Conservation (phyloP, 2,329 filamentous ascomycete genomes). For the Aspergillus sp. region DNA sequence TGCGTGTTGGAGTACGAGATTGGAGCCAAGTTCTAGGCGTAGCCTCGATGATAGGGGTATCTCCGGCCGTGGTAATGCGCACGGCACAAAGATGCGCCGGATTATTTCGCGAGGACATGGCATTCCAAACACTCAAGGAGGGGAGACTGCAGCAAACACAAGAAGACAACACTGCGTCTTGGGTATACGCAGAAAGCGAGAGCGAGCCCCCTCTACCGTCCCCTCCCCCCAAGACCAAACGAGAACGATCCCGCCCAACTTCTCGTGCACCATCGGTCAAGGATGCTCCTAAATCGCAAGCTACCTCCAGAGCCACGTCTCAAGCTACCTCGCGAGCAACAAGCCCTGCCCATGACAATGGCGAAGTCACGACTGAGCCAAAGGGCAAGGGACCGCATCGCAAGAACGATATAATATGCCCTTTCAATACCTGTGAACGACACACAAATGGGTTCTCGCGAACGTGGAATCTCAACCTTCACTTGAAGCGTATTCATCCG, state of each 20-base stretch:
- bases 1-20: constrained; percentile 56
- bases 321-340: constrained; percentile 8
- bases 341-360: constrained; percentile 10
- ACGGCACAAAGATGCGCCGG: constrained; percentile 71
- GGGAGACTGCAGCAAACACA: constrained; percentile 20
- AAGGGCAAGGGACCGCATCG: constrained; percentile 28
- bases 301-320: background rate
- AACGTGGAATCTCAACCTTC: constrained; percentile 38
- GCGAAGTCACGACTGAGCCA: background rate
- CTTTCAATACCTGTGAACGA: constrained; percentile 29
- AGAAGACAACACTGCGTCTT: constrained; percentile 20
- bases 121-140: constrained; percentile 57
- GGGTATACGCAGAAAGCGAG: constrained; percentile 36
- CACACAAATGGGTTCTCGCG: constrained; percentile 35
- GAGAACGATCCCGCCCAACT: constrained; percentile 7
- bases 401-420: constrained; percentile 32
- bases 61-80: constrained; percentile 63
- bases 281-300: constrained; percentile 7
- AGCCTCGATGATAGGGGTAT: constrained; percentile 72
- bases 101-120: constrained; percentile 73
- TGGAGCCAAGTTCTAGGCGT: constrained; percentile 85
- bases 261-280: constrained; percentile 13
- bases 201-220: constrained; percentile 3
- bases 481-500: constrained; percentile 35
- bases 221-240: constrained; percentile 3